These are phyloP conservation scores for Cordyceps fumosorosea DNA, from an alignment of 2,329 filamentous ascomycete genomes.

Conservation along the genomic window DNA sequence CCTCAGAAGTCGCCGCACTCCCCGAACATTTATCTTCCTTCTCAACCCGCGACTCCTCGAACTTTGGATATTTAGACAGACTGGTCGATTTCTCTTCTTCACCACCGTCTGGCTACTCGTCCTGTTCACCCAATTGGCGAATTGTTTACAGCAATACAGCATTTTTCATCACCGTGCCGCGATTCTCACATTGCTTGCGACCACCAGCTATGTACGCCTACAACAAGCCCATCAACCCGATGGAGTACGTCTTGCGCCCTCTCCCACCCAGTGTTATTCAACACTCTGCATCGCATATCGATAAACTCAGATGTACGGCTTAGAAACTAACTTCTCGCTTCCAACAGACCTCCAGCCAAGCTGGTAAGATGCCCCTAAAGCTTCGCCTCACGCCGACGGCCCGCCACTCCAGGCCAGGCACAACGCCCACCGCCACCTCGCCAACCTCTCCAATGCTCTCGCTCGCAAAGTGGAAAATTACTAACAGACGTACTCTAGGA, in stretches of 20 bases:
- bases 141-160: background rate
- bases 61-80: background rate
- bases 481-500: conserved; percentile 31
- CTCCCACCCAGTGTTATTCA: background rate
- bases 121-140: background rate
- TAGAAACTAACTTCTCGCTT: background rate
- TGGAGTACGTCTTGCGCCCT: conserved; percentile 28
- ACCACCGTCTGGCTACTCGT: background rate
- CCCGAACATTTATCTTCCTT: background rate
- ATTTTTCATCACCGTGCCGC: too few species aligned
- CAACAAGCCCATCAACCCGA: conserved; percentile 31
- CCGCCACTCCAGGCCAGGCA: background rate
- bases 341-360: conserved; percentile 6
- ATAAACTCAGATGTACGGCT: background rate
- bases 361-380: conserved; percentile 9
- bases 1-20: background rate
- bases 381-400: conserved; percentile 6
- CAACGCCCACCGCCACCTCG: background rate
- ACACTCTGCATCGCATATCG: background rate
- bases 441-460: background rate
- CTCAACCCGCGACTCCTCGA: background rate
- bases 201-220: conserved; percentile 27
- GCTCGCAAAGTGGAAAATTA: background rate
- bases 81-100: background rate
- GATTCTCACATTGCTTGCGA: background rate